Percentiles rank a stretch among this genome's conserved stretches.
Conservation (phyloP, 225 moss, liverwort and hornwort species). For the Climacium dendroides region DNA sequence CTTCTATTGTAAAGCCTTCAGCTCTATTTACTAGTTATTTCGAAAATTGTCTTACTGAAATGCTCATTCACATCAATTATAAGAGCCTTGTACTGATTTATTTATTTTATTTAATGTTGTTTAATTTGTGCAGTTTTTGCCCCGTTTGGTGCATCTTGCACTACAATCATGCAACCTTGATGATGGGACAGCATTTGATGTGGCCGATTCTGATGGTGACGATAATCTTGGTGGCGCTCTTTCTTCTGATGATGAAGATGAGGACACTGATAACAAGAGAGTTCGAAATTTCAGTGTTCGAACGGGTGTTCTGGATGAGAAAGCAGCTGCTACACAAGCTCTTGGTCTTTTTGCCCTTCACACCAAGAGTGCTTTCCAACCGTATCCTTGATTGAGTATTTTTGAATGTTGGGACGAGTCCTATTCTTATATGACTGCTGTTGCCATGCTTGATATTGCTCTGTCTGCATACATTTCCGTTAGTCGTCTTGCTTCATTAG, state of each 20-base stretch:
- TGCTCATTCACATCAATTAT: background rate
- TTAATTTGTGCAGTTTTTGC: slow-evolving; percentile 57
- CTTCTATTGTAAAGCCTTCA: background rate
- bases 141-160: slow-evolving; percentile 87
- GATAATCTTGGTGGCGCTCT: slow-evolving; percentile 56
- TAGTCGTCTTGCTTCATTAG: background rate
- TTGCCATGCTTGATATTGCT: background rate
- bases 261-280: slow-evolving; percentile 61
- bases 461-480: background rate
- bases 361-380: slow-evolving; percentile 75
- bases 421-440: background rate
- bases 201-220: slow-evolving; percentile 76
- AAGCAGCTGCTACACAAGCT: slow-evolving; percentile 96
- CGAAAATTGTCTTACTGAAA: background rate
- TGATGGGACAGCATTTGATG: slow-evolving; percentile 85
- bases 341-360: slow-evolving; percentile 93
- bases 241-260: slow-evolving; percentile 83
- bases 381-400: slow-evolving; percentile 47
- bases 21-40: background rate
- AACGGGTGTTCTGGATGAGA: slow-evolving; percentile 96
- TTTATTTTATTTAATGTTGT: background rate
- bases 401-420: background rate
- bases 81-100: background rate
- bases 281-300: slow-evolving; percentile 90
- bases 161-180: slow-evolving; percentile 97